Percentiles rank a stretch among this genome's conserved stretches.
Conservation (phyloP, 257 asterid species). For the Vinca minor region DNA sequence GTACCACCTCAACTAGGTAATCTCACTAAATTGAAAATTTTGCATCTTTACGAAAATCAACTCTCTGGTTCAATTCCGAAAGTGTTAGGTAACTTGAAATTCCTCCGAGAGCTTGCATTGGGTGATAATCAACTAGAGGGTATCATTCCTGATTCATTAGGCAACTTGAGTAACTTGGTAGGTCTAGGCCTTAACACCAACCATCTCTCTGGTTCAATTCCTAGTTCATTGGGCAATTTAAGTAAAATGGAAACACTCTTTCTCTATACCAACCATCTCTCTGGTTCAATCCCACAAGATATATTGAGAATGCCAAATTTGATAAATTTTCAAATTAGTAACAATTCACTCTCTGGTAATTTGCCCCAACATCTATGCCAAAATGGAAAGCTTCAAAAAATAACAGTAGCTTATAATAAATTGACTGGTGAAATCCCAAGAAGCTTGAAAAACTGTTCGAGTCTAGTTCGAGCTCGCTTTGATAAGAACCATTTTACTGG, state of each 20-base stretch:
- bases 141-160: constrained; percentile 4
- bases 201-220: constrained; percentile 1
- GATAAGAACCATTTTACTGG: constrained; percentile 23
- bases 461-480: constrained; percentile 17
- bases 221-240: not conserved
- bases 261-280: not conserved
- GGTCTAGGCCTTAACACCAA: not conserved
- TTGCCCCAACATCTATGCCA: constrained; percentile 26
- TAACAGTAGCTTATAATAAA: constrained; percentile 15
- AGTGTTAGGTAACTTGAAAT: constrained; percentile 10
- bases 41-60: not conserved
- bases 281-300: not conserved
- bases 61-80: constrained; percentile 19
- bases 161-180: not conserved
- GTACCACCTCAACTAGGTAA: constrained; percentile 9
- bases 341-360: constrained; percentile 19
- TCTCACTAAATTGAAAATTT: not conserved
- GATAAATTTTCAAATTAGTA: not conserved
- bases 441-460: constrained; percentile 29
- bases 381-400: constrained; percentile 12
- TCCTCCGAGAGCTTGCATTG: not conserved
- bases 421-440: constrained; percentile 23
- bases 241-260: not conserved
- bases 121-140: not conserved
- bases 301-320: no score